Percentiles rank a stretch among this genome's conserved stretches.
These are phyloP conservation scores for Phytophthora idaei DNA, from an alignment of 352 stramenopile species.

Conservation along the genomic window DNA sequence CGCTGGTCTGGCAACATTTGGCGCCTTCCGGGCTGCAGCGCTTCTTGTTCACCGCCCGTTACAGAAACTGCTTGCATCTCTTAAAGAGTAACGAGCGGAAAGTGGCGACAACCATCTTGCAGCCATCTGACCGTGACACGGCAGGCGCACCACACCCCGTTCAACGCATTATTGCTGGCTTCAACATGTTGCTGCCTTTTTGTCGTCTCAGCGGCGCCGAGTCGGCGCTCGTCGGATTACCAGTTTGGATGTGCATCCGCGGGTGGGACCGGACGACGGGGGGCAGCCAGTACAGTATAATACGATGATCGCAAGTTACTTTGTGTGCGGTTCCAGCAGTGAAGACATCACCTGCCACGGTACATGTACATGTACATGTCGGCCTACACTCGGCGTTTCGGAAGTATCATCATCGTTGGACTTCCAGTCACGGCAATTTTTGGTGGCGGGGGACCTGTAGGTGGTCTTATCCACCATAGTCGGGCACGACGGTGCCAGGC, in stretches of 20 bases:
- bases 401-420: too few relatives aligned
- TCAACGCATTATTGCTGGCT: not conserved
- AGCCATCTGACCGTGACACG: slow-evolving; percentile 17
- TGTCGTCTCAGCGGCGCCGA: not conserved
- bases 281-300: slow-evolving; percentile 14
- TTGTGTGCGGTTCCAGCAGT: slow-evolving; percentile 15
- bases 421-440: not conserved
- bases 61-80: not conserved
- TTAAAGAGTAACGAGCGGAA: too few relatives aligned
- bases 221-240: slow-evolving; percentile 6
- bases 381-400: too few relatives aligned
- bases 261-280: slow-evolving; percentile 19
- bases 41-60: slow-evolving; percentile 12
- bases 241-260: slow-evolving; percentile 18
- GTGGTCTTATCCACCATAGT: slow-evolving; percentile 12
- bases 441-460: slow-evolving; percentile 9
- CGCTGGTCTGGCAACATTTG: slow-evolving; percentile 1
- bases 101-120: too few relatives aligned
- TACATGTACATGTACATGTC: not conserved
- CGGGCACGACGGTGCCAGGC: not conserved
- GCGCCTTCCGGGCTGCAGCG: not conserved
- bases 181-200: slow-evolving; percentile 19
- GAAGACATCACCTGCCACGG: slow-evolving; percentile 1
- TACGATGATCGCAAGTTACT: not conserved
- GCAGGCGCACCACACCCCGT: slow-evolving; percentile 16